Evolutionary conservation across 1,139 yeast species (phyloP), one percentile per base, ranked within the genome.

Genomic region (Taphrina confusa): DNA sequence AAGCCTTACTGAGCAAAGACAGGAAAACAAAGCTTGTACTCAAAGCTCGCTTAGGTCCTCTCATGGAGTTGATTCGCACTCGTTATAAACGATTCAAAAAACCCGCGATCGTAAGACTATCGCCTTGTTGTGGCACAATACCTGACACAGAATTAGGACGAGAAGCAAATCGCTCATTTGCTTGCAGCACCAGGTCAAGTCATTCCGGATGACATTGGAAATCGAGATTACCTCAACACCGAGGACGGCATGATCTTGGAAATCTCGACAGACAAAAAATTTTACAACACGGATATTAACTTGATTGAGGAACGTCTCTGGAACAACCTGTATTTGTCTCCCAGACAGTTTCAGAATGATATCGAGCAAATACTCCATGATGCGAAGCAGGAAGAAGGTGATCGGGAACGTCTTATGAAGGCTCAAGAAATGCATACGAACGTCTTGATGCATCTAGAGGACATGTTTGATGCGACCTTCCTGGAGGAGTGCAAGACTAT

Each of bases 381-480:
- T 73, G 81, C 95, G 0, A 77, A 80, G 30, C 82, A 84, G 0
- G 74, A 80, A 5, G 90, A 88, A 0, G 97, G 91, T 66, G 79
- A 97, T 52, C 33, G 40, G 18, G 61, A 52, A 30, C 30, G 45
- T 18, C 34, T 49, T 12, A 30, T 61, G 47, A 47, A 61, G 71
- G 96, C 97, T 0, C 87, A 92, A 63, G 98, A 94, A 72, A 90
- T 94, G 97, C 80, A 82, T 69, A 95, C 97, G 8, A 91, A 92
- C 74, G 96, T 96, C 0, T 96, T 90, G 72, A 95, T 94, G 70
- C 95, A 94, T 9, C 80, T 92, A 58, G 98, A 94, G 68, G 99
- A 94, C 65, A 84, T 91, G 66, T 82, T 85, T 50, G 79, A 82
- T 18, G 71, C 67, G 20, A 79, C 83, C 58, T 85, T 92, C 65